A percentile compares a stretch with the other conserved stretches of the same genome.
These are phyloP conservation scores for Hypoxylon rubiginosum DNA, from an alignment of 2,329 filamentous ascomycete genomes.

Conservation along the genomic window DNA sequence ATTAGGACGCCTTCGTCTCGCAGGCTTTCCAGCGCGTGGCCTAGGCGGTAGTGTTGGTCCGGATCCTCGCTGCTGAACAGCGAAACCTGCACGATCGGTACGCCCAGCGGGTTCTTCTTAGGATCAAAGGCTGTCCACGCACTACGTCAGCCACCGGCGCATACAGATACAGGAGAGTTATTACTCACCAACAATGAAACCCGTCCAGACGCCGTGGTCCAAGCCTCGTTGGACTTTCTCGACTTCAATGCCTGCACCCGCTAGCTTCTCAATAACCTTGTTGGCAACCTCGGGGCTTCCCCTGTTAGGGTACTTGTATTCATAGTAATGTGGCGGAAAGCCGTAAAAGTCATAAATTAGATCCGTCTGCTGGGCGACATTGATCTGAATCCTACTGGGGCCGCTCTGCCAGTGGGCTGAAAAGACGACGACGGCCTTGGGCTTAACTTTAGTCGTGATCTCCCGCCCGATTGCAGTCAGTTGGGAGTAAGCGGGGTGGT, in stretches of 20 bases:
- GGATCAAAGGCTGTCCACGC: conserved; percentile 61
- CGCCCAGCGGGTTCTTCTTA: conserved; percentile 62
- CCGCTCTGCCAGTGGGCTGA: conserved; percentile 75
- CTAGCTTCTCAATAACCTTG: conserved; percentile 63
- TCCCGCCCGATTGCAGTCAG: conserved; percentile 67
- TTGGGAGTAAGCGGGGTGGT: conserved; percentile 69
- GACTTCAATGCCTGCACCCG: conserved; percentile 63
- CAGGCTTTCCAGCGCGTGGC: conserved; percentile 65
- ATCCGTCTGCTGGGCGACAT: conserved; percentile 66
- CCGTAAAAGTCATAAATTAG: conserved; percentile 75
- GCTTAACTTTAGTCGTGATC: conserved; percentile 71
- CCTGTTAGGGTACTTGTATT: conserved; percentile 68
- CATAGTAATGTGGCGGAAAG: conserved; percentile 72
- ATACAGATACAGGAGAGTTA: neutral
- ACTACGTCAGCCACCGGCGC: neutral
- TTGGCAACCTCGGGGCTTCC: conserved; percentile 68
- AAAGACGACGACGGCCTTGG: conserved; percentile 73
- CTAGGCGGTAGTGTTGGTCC: conserved; percentile 66
- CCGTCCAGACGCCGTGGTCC: conserved; percentile 74
- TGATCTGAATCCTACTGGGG: conserved; percentile 65
- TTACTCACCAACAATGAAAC: conserved; percentile 59
- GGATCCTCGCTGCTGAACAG: conserved; percentile 67
- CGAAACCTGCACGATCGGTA: conserved; percentile 72
- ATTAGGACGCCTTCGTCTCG: conserved; percentile 69
- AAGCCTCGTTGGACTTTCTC: conserved; percentile 68